A percentile compares a stretch with the other conserved stretches of the same genome.
phyloP scores from a whole-genome alignment of 345 rosid genomes.

The Eucalyptus urophylla region DNA sequence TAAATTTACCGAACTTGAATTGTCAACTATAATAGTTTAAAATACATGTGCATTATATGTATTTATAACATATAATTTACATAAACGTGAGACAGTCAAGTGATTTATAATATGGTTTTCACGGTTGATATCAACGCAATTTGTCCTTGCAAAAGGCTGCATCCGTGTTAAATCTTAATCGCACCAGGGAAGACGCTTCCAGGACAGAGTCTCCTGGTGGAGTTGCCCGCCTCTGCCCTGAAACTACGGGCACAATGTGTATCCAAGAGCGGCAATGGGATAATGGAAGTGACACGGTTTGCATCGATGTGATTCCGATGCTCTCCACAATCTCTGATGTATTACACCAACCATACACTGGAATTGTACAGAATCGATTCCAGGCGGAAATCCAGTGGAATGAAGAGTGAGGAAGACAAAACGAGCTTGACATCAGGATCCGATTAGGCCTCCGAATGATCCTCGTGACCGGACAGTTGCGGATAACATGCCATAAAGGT shows the following conservation, averaged over 20 bases:
- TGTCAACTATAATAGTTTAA: background rate
- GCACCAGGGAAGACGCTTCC: background rate
- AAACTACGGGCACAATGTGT: background rate
- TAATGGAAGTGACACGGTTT: background rate
- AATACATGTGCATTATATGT: background rate
- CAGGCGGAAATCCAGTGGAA: background rate
- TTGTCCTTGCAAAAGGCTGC: background rate
- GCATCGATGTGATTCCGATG: background rate
- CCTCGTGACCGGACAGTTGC: background rate
- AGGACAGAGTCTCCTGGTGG: background rate
- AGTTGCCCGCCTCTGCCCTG: background rate
- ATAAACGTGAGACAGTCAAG: fast-evolving
- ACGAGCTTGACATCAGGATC: background rate
- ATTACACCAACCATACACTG: background rate
- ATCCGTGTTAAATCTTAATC: background rate
- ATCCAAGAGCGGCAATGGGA: background rate
- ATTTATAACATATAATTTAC: background rate
- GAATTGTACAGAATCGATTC: background rate
- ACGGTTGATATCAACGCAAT: background rate
- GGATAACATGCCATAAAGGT: fast-evolving
- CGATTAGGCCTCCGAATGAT: background rate
- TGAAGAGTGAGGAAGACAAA: background rate
- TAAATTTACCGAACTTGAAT: background rate
- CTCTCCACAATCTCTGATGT: background rate
- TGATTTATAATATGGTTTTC: background rate